Percentiles rank a stretch among this genome's conserved stretches.
Evolutionary conservation across 148 eudicot genomes (phyloP).

Genomic region (Cornus suecica): DNA sequence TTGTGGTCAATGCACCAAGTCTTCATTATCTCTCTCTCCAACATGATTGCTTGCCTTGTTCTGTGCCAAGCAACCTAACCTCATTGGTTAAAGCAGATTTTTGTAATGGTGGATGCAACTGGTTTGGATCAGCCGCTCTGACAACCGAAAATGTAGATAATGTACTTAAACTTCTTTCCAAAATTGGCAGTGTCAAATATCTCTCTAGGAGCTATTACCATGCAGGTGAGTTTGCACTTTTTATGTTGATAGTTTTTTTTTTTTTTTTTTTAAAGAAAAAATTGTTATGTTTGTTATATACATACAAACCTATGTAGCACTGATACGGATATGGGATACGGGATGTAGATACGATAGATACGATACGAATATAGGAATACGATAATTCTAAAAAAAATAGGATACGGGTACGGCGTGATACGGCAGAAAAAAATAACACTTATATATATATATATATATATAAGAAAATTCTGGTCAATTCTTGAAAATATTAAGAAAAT

Average conservation of each 20-base stretch:
- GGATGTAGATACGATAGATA: no score
- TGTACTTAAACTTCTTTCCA: neutral
- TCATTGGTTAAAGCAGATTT: neutral
- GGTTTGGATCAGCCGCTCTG: rapidly evolving
- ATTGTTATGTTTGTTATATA: neutral
- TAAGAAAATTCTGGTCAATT: no score
- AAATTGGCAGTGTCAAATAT: slow-evolving; percentile 3
- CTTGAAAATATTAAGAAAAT: no score
- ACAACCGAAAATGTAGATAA: no score
- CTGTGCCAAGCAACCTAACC: neutral
- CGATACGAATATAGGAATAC: no score
- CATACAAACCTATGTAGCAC: no score
- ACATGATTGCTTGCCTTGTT: neutral
- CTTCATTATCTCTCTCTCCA: slow-evolving; percentile 5
- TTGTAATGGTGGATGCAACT: neutral
- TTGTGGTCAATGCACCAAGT: slow-evolving; percentile 12
- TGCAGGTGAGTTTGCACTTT: neutral
- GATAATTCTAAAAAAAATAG: no score
- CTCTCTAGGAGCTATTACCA: neutral
- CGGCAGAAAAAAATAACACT: no score
- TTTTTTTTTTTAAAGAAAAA: no score
- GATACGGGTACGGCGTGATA: no score
- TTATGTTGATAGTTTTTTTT: neutral
- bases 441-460: no score
- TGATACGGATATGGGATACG: no score